Conservation (phyloP, 2,329 filamentous ascomycete genomes). For the Shiraia bambusicola region DNA sequence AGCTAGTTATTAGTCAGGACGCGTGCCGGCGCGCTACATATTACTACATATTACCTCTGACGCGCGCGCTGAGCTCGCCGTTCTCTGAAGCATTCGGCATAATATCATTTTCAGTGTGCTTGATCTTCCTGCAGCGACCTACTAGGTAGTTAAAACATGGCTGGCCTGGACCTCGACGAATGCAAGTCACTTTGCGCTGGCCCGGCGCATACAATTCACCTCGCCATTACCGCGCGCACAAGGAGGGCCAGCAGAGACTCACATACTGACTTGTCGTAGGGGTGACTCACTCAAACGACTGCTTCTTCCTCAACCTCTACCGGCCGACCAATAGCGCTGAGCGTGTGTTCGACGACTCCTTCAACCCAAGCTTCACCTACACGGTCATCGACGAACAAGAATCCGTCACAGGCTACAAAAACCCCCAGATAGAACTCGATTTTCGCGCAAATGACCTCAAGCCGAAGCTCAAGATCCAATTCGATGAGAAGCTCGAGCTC, state of each 20-base stretch:
- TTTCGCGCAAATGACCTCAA: constrained; percentile 74
- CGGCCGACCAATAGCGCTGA: constrained; percentile 25
- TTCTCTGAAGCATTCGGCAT: neutral
- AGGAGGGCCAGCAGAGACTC: neutral
- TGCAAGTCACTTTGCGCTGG: constrained; percentile 26
- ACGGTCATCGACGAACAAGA: constrained; percentile 92
- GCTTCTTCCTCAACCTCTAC: constrained; percentile 42
- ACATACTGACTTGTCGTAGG: constrained; percentile 24
- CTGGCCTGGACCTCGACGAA: constrained; percentile 34
- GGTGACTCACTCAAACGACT: constrained; percentile 41
- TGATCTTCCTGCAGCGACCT: neutral
- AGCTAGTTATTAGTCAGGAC: too few relatives aligned
- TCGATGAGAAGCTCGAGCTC: constrained; percentile 73
- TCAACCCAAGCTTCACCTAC: constrained; percentile 87
- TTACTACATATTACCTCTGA: constrained; percentile 19
- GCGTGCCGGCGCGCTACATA: constrained; percentile 24
- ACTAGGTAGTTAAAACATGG: neutral
- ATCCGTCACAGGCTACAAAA: constrained; percentile 85
- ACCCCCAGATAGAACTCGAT: constrained; percentile 72
- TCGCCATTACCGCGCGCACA: neutral
- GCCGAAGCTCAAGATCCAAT: constrained; percentile 71
- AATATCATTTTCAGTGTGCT: constrained; percentile 1
- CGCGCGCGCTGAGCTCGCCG: constrained; percentile 4
- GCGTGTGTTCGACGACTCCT: constrained; percentile 60
- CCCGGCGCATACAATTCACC: neutral